Percentiles rank a stretch among this genome's conserved stretches.
These are phyloP conservation scores for Phalaenopsis hybrid DNA, from an alignment of 116 monocot genomes.

Conservation along the genomic window DNA sequence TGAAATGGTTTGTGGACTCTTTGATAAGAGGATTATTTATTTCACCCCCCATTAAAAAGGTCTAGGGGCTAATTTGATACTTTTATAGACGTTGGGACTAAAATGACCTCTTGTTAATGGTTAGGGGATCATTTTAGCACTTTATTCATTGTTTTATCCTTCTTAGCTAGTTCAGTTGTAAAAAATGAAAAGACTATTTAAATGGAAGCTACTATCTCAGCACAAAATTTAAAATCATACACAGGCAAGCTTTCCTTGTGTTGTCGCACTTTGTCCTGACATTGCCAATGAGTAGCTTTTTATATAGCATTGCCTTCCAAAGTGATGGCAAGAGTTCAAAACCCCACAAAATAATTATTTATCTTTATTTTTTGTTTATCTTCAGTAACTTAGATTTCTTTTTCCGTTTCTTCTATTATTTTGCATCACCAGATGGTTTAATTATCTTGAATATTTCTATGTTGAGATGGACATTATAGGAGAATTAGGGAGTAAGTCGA, in stretches of 20 bases:
- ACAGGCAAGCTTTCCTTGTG: background rate
- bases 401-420: background rate
- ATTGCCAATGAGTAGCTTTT: background rate
- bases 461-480: background rate
- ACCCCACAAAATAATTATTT: too few relatives aligned
- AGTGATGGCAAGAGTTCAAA: background rate
- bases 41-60: too few relatives aligned
- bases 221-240: background rate
- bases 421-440: background rate
- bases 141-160: background rate
- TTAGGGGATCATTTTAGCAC: too few relatives aligned
- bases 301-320: background rate
- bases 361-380: background rate
- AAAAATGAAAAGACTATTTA: background rate
- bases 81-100: too few relatives aligned
- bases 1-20: too few relatives aligned
- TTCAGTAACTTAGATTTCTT: background rate
- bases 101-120: too few relatives aligned
- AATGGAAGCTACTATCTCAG: background rate
- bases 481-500: background rate
- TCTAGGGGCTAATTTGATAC: too few relatives aligned
- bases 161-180: background rate
- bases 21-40: too few relatives aligned
- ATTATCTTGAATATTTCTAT: conserved; percentile 3
- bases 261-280: background rate